Evolutionary conservation across 495 filamentous ascomycete genomes (phyloP).

Genomic region (Tuber aestivum): DNA sequence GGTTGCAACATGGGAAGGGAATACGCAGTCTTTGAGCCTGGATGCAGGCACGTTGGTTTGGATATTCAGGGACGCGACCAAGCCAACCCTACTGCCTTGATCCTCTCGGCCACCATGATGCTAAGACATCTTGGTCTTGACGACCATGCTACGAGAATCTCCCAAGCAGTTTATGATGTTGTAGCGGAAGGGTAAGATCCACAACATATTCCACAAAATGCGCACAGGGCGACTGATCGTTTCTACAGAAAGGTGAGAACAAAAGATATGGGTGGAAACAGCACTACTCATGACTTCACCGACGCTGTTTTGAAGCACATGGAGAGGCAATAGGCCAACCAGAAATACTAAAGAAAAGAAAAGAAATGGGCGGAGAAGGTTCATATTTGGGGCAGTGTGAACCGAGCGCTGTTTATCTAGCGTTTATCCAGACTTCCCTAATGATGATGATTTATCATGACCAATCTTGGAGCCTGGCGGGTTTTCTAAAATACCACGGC

Average conservation of each 20-base stretch:
- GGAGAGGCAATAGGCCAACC: constrained; percentile 51
- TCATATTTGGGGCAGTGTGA: neutral
- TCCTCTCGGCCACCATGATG: constrained; percentile 93
- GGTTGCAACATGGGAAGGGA: constrained; percentile 99
- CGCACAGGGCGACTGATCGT: constrained; percentile 38
- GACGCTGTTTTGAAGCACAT: constrained; percentile 86
- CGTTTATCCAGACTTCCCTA: neutral
- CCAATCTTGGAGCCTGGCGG: neutral
- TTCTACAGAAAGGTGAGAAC: constrained; percentile 67
- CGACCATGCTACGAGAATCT: constrained; percentile 95
- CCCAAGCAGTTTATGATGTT: constrained; percentile 92
- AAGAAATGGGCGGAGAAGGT: neutral
- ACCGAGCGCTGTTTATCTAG: neutral
- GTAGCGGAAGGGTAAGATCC: constrained; percentile 80
- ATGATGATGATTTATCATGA: neutral
- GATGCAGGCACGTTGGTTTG: constrained; percentile 95
- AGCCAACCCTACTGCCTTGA: constrained; percentile 92
- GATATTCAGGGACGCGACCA: constrained; percentile 99
- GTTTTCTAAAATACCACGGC: constrained; percentile 21
- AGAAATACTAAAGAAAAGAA: neutral
- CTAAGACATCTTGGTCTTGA: constrained; percentile 92
- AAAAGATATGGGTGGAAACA: constrained; percentile 86
- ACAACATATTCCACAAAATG: neutral
- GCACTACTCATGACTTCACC: constrained; percentile 90
- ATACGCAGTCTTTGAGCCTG: constrained; percentile 96